Base-by-base conservation (phyloP, 2,329 filamentous ascomycete species). In the Penicillium nordicum region DNA sequence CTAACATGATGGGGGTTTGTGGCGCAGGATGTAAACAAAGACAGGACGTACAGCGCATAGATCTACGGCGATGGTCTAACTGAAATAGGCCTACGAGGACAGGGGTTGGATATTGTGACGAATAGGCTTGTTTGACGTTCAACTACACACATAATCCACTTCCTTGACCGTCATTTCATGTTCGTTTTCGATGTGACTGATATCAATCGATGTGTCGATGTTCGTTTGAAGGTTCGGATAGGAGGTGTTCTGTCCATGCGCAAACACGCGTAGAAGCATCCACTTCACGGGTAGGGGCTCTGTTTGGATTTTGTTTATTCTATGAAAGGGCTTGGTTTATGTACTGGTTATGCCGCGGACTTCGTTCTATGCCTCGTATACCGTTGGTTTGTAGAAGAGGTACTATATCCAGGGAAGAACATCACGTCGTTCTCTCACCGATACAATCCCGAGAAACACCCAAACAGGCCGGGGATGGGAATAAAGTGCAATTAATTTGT, bases 1-100 rank as follows among this genome's bases (percentile, higher is more conserved):
- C 8, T 16, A 29, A 10, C 21, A 27, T 42, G 10, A 42, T 11
- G 12, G 29, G 29, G 29, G 4, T 36, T n/a, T 25, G 21, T 43
- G 45, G 52, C 37, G 52, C 8, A 37, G 37, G 37, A 37, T 7
- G 38, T 29, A 43, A 50, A 55, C 52, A 55, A 55, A 43, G 43
- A 54, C 9, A 7, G 18, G n/a, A 16, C 14, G 36, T 21, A 41
- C 12, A 30, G 30, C 29, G 16, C 29, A 30, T 18, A 21, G 37
- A 54, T 54, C 29, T 36, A 45, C 4, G 12, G 45, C 12, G 30
- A 40, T 36, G 23, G 14, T 23, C 43, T 40, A 40, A 40, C 43
- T n/a, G 8, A 9, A 29, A 46, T 38, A 18, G 32, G 34, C 16
- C 2, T 49, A 23, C 3, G 4, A 9, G 14, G 21, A 34, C 21